These are phyloP conservation scores for Coemansia sp. DNA, from an alignment of 192 early-diverging fungal genomes.

Conservation along the genomic window DNA sequence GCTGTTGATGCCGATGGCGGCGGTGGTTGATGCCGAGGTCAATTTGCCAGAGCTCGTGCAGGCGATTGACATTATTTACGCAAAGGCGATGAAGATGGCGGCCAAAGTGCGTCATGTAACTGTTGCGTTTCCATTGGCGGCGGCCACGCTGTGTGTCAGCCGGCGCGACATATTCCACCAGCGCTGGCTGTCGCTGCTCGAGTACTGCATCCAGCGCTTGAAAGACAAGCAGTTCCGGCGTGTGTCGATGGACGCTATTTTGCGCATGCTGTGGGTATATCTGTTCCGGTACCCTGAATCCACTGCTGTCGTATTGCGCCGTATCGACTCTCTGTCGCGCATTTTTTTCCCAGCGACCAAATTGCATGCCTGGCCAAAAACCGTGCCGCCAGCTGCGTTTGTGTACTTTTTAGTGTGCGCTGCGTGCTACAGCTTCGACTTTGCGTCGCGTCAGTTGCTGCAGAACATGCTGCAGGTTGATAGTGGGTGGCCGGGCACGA, in stretches of 20 bases:
- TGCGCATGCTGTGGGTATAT: conserved; percentile 90
- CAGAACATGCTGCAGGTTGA: conserved; percentile 51
- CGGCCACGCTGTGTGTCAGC: conserved; percentile 88
- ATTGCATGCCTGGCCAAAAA: conserved; percentile 55
- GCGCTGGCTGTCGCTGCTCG: conserved; percentile 70
- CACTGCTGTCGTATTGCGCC: conserved; percentile 40
- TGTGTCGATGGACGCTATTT: conserved; percentile 75
- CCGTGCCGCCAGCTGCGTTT: conserved; percentile 46
- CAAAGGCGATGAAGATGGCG: conserved; percentile 87
- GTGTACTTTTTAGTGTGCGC: conserved; percentile 53
- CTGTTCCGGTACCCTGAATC: conserved; percentile 86
- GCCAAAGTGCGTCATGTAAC: conserved; percentile 77
- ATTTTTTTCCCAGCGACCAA: conserved; percentile 56
- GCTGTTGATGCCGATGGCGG: conserved; percentile 86
- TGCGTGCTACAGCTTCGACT: conserved; percentile 56
- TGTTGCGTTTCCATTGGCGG: conserved; percentile 80
- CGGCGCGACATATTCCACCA: conserved; percentile 84
- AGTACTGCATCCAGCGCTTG: conserved; percentile 67
- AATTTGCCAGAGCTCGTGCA: conserved; percentile 92
- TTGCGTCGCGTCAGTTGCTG: conserved; percentile 42
- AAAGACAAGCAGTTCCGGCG: conserved; percentile 74
- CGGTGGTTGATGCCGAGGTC: conserved; percentile 88
- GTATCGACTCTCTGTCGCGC: conserved; percentile 52
- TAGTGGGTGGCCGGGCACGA: conserved; percentile 51
- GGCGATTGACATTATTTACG: conserved; percentile 86